Conservation (phyloP, 2,329 filamentous ascomycete species). For the Clonostachys sp. region DNA sequence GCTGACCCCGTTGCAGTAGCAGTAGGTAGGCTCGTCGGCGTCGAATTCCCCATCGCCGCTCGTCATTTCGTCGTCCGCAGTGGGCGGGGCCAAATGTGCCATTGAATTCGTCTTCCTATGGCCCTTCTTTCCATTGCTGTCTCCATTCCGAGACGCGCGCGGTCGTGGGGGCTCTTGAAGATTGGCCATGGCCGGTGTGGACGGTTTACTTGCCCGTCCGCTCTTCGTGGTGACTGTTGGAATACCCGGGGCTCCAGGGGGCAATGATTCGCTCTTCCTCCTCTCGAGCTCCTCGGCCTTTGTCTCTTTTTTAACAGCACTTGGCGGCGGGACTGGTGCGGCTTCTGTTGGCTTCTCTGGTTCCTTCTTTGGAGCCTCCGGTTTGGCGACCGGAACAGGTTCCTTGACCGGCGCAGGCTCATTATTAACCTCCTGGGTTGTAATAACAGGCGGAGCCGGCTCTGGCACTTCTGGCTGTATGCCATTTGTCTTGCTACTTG, state of each 20-base stretch:
- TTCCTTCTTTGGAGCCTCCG: slow-evolving; percentile 25
- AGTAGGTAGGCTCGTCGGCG: slow-evolving; percentile 69
- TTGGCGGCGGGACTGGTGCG: slow-evolving; percentile 15
- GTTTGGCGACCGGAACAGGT: slow-evolving; percentile 22
- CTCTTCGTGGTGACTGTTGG: slow-evolving; percentile 57
- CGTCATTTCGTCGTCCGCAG: slow-evolving; percentile 19
- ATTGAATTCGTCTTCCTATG: slow-evolving; percentile 52
- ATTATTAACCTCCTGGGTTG: slow-evolving; percentile 17
- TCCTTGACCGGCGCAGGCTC: slow-evolving; percentile 51
- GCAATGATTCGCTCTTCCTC: slow-evolving; percentile 38
- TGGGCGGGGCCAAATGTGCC: slow-evolving; percentile 24
- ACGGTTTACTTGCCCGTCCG: slow-evolving; percentile 62
- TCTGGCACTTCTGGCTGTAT: slow-evolving; percentile 32
- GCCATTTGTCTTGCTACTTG: slow-evolving; percentile 58
- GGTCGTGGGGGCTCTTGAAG: slow-evolving; percentile 55
- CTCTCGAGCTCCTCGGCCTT: slow-evolving; percentile 27
- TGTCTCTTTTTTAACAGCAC: slow-evolving; percentile 35
- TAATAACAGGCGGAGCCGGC: slow-evolving; percentile 17
- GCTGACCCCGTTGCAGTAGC: slow-evolving; percentile 75
- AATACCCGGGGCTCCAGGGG: slow-evolving; percentile 28
- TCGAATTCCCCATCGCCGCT: slow-evolving; percentile 55
- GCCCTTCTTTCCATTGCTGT: slow-evolving; percentile 43
- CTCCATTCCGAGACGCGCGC: slow-evolving; percentile 45
- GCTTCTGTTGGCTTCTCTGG: slow-evolving; percentile 17
- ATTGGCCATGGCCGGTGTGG: slow-evolving; percentile 55